Conservation (phyloP, 345 rosid genomes). For the Ricinus communis region DNA sequence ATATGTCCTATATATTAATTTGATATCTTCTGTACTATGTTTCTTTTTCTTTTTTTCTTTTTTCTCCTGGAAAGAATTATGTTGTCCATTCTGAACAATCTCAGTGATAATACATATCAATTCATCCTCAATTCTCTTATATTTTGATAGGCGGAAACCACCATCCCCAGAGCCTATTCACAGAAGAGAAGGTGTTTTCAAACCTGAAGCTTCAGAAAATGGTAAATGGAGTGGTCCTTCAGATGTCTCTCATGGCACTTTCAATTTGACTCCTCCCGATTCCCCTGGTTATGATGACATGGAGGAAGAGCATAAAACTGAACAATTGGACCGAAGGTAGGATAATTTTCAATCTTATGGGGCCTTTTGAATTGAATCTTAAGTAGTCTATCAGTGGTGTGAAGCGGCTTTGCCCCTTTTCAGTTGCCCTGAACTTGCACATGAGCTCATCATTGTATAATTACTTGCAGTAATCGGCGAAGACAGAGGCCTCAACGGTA, state of each 20-base stretch:
- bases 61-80: slow-evolving; percentile 11
- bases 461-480: slow-evolving; percentile 58
- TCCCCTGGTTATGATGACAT: slow-evolving; percentile 69
- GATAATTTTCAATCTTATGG: slow-evolving; percentile 9
- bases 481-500: slow-evolving; percentile 91
- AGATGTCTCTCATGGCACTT: slow-evolving; percentile 41
- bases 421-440: slow-evolving; percentile 10
- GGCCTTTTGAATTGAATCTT: too few species aligned
- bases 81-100: background rate
- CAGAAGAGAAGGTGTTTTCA: slow-evolving; percentile 61
- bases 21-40: too few species aligned
- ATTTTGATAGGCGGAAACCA: slow-evolving; percentile 58
- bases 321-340: slow-evolving; percentile 73
- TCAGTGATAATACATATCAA: background rate
- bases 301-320: slow-evolving; percentile 57
- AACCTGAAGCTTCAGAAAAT: slow-evolving; percentile 68
- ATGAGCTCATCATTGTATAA: slow-evolving; percentile 11
- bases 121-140: background rate
- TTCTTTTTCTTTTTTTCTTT: background rate
- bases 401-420: background rate
- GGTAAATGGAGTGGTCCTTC: slow-evolving; percentile 62
- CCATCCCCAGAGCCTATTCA: slow-evolving; percentile 74
- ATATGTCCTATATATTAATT: background rate
- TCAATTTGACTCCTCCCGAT: slow-evolving; percentile 49
- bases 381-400: too few species aligned